These are phyloP conservation scores for Acanthamoeba sp. DNA, from an alignment of 208 protist genomes.

Conservation along the genomic window DNA sequence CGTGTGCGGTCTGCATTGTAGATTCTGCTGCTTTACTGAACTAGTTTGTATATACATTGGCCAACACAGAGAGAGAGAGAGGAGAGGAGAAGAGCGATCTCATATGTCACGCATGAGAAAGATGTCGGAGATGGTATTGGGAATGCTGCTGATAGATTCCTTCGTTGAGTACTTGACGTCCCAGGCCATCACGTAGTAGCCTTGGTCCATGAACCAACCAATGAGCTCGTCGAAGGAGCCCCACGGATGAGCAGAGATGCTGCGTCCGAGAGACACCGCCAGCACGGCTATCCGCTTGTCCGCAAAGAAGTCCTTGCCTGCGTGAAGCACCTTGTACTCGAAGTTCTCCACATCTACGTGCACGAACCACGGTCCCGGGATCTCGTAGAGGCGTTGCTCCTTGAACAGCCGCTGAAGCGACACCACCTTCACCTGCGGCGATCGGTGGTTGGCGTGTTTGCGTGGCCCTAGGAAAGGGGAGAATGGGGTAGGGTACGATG, in stretches of 20 bases:
- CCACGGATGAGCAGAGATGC: background rate
- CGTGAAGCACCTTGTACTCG: background rate
- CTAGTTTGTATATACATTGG: too few relatives aligned
- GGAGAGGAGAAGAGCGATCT: too few relatives aligned
- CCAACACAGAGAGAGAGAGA: too few relatives aligned
- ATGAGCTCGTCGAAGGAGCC: background rate
- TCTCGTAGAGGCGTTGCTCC: background rate
- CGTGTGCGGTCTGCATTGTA: too few relatives aligned
- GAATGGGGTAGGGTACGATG: background rate
- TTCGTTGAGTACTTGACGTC: background rate
- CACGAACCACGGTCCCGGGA: background rate
- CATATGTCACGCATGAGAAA: background rate
- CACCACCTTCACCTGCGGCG: background rate
- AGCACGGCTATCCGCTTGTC: background rate
- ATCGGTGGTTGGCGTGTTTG: background rate
- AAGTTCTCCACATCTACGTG: background rate
- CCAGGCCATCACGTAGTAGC: background rate
- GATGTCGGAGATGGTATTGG: background rate
- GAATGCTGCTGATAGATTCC: background rate
- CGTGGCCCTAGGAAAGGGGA: background rate
- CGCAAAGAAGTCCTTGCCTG: background rate
- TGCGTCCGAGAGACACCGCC: background rate
- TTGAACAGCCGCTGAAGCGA: background rate
- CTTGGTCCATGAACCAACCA: background rate
- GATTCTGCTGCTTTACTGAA: too few relatives aligned